Percentiles rank a stretch among this genome's conserved stretches.
Conservation (phyloP, 106 monocot genomes). For the Platanthera zijinensis region DNA sequence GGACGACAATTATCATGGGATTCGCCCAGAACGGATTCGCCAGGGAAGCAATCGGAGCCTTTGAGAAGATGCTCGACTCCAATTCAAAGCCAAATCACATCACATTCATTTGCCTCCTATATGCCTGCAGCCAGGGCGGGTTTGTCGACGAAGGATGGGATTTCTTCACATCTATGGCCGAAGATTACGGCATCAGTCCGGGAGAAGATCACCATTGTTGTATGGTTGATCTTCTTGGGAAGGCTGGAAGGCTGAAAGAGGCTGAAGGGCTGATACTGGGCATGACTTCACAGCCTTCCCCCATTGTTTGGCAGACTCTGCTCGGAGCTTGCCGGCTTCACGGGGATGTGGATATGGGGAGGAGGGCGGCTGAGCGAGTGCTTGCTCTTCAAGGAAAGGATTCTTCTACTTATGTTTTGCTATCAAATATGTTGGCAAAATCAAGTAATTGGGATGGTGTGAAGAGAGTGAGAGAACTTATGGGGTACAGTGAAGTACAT, state of each 20-base stretch:
- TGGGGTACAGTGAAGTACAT: conserved; percentile 37
- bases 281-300: conserved; percentile 35
- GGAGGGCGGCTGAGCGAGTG: conserved; percentile 40
- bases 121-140: conserved; percentile 78
- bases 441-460: conserved; percentile 59
- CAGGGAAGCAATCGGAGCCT: conserved; percentile 35
- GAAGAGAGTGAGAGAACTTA: conserved; percentile 41
- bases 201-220: conserved; percentile 77
- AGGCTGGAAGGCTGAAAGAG: conserved; percentile 40
- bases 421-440: conserved; percentile 60
- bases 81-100: conserved; percentile 38
- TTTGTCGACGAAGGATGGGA: conserved; percentile 58
- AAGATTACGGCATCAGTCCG: conserved; percentile 36
- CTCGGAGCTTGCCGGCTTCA: conserved; percentile 60
- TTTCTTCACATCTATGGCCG: conserved; percentile 44
- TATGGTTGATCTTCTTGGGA: conserved; percentile 75
- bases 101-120: conserved; percentile 64
- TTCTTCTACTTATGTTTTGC: conserved; percentile 58
- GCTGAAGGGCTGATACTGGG: conserved; percentile 57
- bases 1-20: conserved; percentile 82
- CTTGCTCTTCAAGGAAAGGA: conserved; percentile 49
- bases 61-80: conserved; percentile 42
- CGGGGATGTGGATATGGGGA: conserved; percentile 48
- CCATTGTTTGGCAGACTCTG: conserved; percentile 53
- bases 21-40: conserved; percentile 63